Conservation (phyloP, 805 yeast genomes). For the Phaffomyces opuntiae region DNA sequence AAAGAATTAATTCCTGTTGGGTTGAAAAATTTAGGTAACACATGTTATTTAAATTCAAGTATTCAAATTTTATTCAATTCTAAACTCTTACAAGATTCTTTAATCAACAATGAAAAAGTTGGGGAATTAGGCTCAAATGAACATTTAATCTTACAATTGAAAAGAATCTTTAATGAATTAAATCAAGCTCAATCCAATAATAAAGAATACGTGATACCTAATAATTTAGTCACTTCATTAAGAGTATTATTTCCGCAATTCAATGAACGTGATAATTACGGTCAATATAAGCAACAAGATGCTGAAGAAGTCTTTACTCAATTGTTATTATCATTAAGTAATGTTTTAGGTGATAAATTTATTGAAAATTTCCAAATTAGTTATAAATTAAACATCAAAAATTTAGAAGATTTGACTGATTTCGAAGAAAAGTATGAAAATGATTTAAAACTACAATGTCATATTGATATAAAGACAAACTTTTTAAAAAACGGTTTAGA, state of each 20-base stretch:
- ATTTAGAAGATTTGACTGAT: conserved; percentile 47
- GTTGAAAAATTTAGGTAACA: conserved; percentile 88
- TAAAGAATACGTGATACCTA: conserved; percentile 45
- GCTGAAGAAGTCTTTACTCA: conserved; percentile 95
- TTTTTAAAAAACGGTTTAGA: conserved; percentile 80
- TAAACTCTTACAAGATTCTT: conserved; percentile 58
- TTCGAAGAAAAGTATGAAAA: conserved; percentile 46
- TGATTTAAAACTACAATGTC: conserved; percentile 77
- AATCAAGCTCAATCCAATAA: conserved; percentile 29
- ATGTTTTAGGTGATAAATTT: conserved; percentile 40
- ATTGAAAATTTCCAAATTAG: conserved; percentile 57
- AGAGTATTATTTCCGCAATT: conserved; percentile 81
- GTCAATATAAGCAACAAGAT: conserved; percentile 89
- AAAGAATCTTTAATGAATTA: conserved; percentile 35
- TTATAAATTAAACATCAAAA: conserved; percentile 56
- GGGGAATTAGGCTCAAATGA: conserved; percentile 29
- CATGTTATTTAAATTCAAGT: conserved; percentile 89
- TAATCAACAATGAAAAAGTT: conserved; percentile 41
- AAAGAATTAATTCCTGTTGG: conserved; percentile 65
- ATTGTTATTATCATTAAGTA: conserved; percentile 47
- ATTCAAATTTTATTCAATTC: conserved; percentile 82
- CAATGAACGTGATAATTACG: conserved; percentile 66
- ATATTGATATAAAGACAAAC: conserved; percentile 78
- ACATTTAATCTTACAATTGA: conserved; percentile 41
- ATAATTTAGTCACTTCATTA: conserved; percentile 54